phyloP scores from a whole-genome alignment of 768 basidiomycete genomes.

The Amanita pseudoporphyria region DNA sequence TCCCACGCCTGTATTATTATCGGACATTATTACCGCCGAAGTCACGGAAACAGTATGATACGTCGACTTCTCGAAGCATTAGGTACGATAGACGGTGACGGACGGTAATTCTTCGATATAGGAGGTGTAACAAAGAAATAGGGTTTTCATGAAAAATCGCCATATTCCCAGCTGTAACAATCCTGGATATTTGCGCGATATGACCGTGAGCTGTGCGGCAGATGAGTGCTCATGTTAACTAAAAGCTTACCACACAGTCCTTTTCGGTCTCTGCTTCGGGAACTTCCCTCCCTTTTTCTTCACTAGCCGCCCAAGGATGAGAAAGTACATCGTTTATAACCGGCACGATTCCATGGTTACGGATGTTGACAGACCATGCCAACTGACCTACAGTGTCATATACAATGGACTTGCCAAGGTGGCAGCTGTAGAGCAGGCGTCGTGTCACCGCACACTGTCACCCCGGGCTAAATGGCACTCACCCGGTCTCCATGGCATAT shows the following conservation, averaged over 20 bases:
- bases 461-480: constrained; percentile 12
- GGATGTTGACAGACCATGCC: constrained; percentile 78
- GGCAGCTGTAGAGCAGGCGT: constrained; percentile 47
- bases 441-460: not conserved
- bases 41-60: not conserved
- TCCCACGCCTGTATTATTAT: not conserved
- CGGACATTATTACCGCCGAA: too few relatives aligned
- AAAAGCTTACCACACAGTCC: constrained; percentile 59
- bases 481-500: constrained; percentile 82
- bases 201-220: not conserved
- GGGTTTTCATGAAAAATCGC: constrained; percentile 18
- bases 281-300: constrained; percentile 54
- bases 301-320: constrained; percentile 60
- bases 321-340: constrained; percentile 69
- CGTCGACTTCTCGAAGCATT: too few relatives aligned
- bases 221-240: not conserved
- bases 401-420: constrained; percentile 75
- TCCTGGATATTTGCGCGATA: constrained; percentile 30
- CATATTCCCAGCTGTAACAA: constrained; percentile 67
- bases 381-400: constrained; percentile 88
- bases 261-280: constrained; percentile 43
- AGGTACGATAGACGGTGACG: not conserved
- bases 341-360: constrained; percentile 69
- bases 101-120: too few relatives aligned
- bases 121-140: too few relatives aligned